Percentiles rank a stretch among this genome's conserved stretches.
These are phyloP conservation scores for Crinitomyces ghanaensis DNA, from an alignment of 805 yeast genomes.

Conservation along the genomic window DNA sequence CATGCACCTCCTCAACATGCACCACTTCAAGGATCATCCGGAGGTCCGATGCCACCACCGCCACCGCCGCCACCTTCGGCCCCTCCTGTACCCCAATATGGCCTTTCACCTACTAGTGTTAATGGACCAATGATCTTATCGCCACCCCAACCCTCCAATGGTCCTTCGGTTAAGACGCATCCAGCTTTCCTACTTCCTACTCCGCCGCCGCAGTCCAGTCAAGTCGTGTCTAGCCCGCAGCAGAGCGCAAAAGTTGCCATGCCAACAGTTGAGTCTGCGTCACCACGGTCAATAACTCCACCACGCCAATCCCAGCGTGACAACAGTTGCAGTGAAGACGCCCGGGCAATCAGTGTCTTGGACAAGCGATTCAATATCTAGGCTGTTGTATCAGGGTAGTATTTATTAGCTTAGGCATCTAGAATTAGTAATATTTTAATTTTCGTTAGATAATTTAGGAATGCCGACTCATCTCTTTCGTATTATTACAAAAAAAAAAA, in stretches of 20 bases:
- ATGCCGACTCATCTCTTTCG: no score
- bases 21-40: neutral
- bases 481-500: no score
- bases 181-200: constrained; percentile 2
- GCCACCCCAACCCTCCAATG: no score
- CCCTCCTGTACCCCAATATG: constrained; percentile 2
- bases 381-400: no score
- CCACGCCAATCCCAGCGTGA: constrained; percentile 1
- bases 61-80: constrained; percentile 3
- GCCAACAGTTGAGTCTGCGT: constrained; percentile 5
- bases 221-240: neutral
- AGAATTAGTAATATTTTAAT: no score
- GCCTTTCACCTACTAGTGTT: no score
- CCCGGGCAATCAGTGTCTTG: constrained; percentile 23
- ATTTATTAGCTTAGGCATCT: no score
- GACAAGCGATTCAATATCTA: constrained; percentile 17
- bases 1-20: constrained; percentile 1
- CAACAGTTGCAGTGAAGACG: constrained; percentile 21
- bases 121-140: no score
- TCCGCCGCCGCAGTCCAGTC: constrained; percentile 1
- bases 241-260: neutral
- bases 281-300: constrained; percentile 7
- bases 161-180: no score
- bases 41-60: constrained; percentile 1
- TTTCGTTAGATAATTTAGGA: no score